Percentiles rank a stretch among this genome's conserved stretches.
These are phyloP conservation scores for Kwoniella shandongensis DNA, from an alignment of 768 basidiomycete genomes.

Conservation along the genomic window DNA sequence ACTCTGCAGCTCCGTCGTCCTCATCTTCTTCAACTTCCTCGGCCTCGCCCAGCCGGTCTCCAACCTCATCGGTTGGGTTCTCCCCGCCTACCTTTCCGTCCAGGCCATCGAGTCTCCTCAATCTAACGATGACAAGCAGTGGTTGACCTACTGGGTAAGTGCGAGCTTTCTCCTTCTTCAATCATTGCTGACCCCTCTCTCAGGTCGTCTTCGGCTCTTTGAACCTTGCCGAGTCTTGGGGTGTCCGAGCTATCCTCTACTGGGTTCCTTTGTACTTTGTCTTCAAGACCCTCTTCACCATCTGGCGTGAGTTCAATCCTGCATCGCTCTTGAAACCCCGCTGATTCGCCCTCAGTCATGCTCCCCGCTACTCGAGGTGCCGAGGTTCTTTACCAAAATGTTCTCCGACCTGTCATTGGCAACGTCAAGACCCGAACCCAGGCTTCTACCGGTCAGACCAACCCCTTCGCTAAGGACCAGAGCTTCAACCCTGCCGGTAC, in stretches of 20 bases:
- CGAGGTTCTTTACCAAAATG: constrained; percentile 70
- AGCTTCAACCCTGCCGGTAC: constrained; percentile 43
- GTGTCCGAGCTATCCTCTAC: constrained; percentile 78
- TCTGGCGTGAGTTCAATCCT: constrained; percentile 76
- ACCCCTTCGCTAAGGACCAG: constrained; percentile 50
- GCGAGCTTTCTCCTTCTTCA: not conserved
- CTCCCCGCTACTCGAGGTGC: constrained; percentile 67
- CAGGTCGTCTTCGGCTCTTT: constrained; percentile 78
- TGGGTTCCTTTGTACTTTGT: constrained; percentile 90
- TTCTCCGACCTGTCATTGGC: constrained; percentile 76
- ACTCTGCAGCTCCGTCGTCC: constrained; percentile 42
- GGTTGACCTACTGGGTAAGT: constrained; percentile 88
- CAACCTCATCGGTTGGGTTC: constrained; percentile 88
- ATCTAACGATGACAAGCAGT: constrained; percentile 81
- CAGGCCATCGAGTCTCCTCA: constrained; percentile 85
- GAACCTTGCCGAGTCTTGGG: constrained; percentile 87
- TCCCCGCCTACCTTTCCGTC: constrained; percentile 94
- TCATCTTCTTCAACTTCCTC: constrained; percentile 56
- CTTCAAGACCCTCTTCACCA: constrained; percentile 84
- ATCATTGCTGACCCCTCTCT: constrained; percentile 2
- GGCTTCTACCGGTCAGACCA: constrained; percentile 55
- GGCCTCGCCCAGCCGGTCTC: constrained; percentile 88
- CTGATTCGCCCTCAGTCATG: constrained; percentile 26
- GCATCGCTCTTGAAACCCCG: constrained; percentile 10
- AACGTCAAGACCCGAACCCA: constrained; percentile 57